A percentile compares a stretch with the other conserved stretches of the same genome.
phyloP scores from a whole-genome alignment of 768 basidiomycete species.

The Boletus rubroflammeus region DNA sequence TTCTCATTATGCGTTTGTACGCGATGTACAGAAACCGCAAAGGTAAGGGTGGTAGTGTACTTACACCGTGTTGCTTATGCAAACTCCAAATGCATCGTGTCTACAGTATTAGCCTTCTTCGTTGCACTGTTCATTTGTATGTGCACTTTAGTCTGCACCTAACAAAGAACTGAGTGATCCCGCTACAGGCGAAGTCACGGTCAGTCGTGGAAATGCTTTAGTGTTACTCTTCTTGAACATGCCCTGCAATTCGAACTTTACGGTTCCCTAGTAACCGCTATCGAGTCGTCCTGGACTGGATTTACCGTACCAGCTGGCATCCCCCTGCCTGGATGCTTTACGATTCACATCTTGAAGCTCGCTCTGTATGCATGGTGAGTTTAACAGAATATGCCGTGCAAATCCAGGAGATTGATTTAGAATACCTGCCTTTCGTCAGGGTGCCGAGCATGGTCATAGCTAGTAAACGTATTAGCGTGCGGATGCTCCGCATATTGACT shows the following conservation, averaged over 20 bases:
- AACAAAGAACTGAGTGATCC: neutral
- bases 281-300: neutral
- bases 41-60: neutral
- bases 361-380: neutral
- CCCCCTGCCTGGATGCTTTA: neutral
- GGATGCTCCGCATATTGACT: no score
- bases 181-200: neutral
- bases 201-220: neutral
- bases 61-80: neutral
- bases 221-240: neutral
- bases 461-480: no score
- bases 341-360: neutral
- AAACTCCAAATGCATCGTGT: neutral
- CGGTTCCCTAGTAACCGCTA: neutral
- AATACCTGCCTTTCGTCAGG: no score
- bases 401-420: neutral
- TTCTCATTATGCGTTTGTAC: conserved; percentile 2
- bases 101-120: neutral
- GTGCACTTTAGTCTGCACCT: neutral
- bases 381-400: no score
- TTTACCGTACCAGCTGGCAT: neutral
- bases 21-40: conserved; percentile 1
- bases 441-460: no score
- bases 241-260: conserved; percentile 1
- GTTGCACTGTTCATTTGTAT: neutral